phyloP scores from a whole-genome alignment of 2,329 filamentous ascomycete genomes.

The Diaporthe sp. region DNA sequence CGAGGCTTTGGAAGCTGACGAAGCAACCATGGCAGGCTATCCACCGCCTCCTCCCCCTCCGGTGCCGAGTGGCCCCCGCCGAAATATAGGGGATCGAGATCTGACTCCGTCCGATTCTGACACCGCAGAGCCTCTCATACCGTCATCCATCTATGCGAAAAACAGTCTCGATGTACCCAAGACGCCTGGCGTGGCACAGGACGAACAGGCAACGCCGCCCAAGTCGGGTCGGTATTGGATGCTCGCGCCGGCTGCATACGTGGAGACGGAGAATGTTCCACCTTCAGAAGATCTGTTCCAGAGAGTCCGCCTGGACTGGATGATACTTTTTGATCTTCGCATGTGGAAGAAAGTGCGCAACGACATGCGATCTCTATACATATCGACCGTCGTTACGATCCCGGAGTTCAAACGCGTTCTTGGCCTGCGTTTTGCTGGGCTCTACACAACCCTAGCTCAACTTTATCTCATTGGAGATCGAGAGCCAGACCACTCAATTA shows the following conservation, averaged over 20 bases:
- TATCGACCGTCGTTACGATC: constrained; percentile 94
- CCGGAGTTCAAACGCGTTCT: constrained; percentile 96
- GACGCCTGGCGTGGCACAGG: constrained; percentile 73
- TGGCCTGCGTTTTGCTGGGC: constrained; percentile 90
- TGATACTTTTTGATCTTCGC: constrained; percentile 93
- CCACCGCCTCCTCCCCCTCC: constrained; percentile 75
- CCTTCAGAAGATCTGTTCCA: constrained; percentile 90
- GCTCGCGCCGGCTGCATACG: constrained; percentile 80
- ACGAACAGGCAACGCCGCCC: constrained; percentile 62
- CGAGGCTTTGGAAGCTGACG: constrained; percentile 79
- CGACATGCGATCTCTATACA: constrained; percentile 92
- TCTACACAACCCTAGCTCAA: constrained; percentile 94
- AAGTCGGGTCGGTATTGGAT: constrained; percentile 87
- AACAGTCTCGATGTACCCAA: constrained; percentile 82
- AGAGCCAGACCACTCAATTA: constrained; percentile 98
- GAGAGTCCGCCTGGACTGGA: constrained; percentile 90
- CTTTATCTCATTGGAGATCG: constrained; percentile 95
- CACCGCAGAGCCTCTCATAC: constrained; percentile 76
- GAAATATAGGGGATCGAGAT: constrained; percentile 67
- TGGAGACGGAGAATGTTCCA: constrained; percentile 71
- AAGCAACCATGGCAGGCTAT: constrained; percentile 84
- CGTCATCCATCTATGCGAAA: constrained; percentile 72
- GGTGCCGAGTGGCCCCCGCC: constrained; percentile 61
- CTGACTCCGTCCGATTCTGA: constrained; percentile 81
- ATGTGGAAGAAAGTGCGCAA: constrained; percentile 98